Percentiles rank a stretch among this genome's conserved stretches.
Evolutionary conservation across 1,284 basidiomycete species (phyloP).

Genomic region (Malassezia slooffiae): DNA sequence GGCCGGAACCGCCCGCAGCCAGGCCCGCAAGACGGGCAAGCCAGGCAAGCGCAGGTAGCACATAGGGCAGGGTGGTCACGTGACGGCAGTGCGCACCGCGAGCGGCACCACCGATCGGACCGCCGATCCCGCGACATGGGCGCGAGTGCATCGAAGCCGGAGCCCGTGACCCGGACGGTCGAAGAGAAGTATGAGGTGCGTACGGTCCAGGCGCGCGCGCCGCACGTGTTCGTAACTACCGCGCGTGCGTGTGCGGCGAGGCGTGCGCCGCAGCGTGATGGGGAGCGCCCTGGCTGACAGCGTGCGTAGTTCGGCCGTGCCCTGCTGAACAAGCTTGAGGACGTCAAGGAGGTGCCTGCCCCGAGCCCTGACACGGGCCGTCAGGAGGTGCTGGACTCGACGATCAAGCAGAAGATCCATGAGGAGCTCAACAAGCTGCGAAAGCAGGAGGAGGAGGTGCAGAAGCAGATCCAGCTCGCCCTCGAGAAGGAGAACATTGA

Average conservation of each 20-base stretch:
- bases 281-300: background rate
- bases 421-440: constrained; percentile 33
- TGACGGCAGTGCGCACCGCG: background rate
- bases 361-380: constrained; percentile 21
- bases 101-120: background rate
- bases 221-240: no score
- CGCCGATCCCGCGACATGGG: background rate
- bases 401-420: constrained; percentile 35
- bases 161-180: background rate
- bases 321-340: constrained; percentile 25
- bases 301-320: constrained; percentile 28
- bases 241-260: no score
- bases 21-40: constrained; percentile 12
- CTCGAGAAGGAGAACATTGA: constrained; percentile 41
- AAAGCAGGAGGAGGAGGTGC: constrained; percentile 36
- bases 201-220: background rate
- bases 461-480: constrained; percentile 34
- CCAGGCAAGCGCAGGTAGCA: constrained; percentile 1
- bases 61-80: background rate
- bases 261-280: no score
- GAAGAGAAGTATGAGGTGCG: constrained; percentile 12
- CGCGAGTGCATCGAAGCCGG: constrained; percentile 2
- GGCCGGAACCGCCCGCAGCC: constrained; percentile 8
- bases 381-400: constrained; percentile 30
- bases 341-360: constrained; percentile 19